phyloP scores from a whole-genome alignment of 176 grass and related monocot genomes.

The Dendrocalamus sinicus region DNA sequence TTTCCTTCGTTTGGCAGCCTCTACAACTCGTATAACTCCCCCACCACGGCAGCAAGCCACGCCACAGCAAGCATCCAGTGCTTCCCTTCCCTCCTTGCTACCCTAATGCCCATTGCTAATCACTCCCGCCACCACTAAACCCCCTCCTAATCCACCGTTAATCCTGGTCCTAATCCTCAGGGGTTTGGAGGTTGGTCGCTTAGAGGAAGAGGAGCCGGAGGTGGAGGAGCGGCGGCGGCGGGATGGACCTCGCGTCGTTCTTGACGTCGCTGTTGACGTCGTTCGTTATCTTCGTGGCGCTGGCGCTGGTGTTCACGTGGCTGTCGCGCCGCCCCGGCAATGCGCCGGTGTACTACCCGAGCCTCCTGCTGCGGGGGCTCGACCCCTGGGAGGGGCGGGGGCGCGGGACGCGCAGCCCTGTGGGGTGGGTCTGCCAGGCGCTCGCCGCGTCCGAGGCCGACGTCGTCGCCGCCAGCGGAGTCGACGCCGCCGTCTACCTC shows the following conservation, averaged over 20 bases:
- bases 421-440: conserved; percentile 70
- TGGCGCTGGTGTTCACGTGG: conserved; percentile 76
- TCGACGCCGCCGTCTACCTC: conserved; percentile 90
- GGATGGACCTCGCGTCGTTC: conserved; percentile 82
- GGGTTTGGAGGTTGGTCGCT: too few relatives aligned
- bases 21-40: neutral
- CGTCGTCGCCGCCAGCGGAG: conserved; percentile 67
- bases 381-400: conserved; percentile 66
- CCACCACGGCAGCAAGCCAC: neutral
- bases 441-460: conserved; percentile 60
- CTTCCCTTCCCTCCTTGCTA: conserved; percentile 30
- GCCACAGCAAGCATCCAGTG: conserved; percentile 63
- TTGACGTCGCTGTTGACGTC: conserved; percentile 82
- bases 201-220: neutral
- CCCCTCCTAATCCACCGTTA: neutral
- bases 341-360: conserved; percentile 88
- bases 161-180: neutral
- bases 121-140: conserved; percentile 29
- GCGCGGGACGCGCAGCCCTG: conserved; percentile 54
- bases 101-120: conserved; percentile 8
- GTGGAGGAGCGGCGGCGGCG: neutral
- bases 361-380: conserved; percentile 65
- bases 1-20: conserved; percentile 27
- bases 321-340: conserved; percentile 77
- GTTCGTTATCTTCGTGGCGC: conserved; percentile 70